Evolutionary conservation across 108 stramenopile species (phyloP).

Genomic region (Poteriospumella lacustris): DNA sequence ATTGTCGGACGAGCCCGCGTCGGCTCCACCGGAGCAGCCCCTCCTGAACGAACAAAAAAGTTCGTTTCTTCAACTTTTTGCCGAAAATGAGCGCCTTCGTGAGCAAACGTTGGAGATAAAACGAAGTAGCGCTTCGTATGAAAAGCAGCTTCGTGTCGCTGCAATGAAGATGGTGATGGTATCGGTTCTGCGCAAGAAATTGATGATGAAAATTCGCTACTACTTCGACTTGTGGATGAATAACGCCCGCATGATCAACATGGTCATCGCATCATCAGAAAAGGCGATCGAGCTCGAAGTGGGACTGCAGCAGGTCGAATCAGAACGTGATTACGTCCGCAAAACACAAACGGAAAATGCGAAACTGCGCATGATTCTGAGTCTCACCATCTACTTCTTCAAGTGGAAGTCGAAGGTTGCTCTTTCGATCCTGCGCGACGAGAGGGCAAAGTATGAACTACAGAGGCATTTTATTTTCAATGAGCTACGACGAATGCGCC

Average conservation of each 20-base stretch:
- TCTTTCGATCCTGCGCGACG: neutral
- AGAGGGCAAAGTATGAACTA: neutral
- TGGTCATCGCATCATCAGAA: neutral
- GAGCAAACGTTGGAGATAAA: neutral
- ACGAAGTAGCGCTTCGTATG: neutral
- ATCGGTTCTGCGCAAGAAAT: neutral
- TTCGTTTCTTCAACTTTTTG: neutral
- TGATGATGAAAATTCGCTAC: neutral
- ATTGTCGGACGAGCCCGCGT: neutral
- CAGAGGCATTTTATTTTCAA: neutral
- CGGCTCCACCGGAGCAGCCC: neutral
- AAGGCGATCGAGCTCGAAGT: neutral
- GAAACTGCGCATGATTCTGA: neutral
- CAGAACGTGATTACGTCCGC: neutral
- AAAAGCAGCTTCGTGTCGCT: neutral
- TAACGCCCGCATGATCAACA: neutral
- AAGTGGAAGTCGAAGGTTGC: conserved; percentile 14
- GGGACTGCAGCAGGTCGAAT: neutral
- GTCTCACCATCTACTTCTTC: neutral
- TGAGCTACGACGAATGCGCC: neutral
- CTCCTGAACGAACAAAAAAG: neutral
- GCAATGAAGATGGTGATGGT: neutral
- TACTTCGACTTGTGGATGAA: neutral
- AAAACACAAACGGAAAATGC: neutral
- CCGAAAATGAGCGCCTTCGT: conserved; percentile 1